phyloP scores from a whole-genome alignment of 805 yeast species.

The Saccharomycopsis olivae region DNA sequence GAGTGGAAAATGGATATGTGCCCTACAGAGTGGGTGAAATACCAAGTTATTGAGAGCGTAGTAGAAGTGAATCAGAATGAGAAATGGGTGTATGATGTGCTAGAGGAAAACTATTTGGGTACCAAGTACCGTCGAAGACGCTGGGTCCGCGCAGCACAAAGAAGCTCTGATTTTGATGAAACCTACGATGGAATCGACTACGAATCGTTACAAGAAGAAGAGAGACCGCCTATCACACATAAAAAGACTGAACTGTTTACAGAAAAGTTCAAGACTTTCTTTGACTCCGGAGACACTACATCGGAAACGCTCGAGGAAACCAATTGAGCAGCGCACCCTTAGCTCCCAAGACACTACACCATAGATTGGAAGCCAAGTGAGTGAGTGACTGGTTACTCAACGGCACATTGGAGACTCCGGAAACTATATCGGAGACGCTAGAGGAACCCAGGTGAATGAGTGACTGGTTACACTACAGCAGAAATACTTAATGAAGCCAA shows the following conservation, averaged over 20 bases:
- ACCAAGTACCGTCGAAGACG: conserved; percentile 48
- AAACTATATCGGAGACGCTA: no score
- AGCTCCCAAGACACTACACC: no score
- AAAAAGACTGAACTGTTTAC: background rate
- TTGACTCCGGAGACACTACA: background rate
- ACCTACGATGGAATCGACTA: conserved; percentile 8
- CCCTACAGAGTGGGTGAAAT: conserved; percentile 53
- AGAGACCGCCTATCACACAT: background rate
- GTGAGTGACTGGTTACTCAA: no score
- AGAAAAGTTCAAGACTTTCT: background rate
- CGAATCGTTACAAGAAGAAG: background rate
- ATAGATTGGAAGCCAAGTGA: no score
- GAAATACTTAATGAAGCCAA: no score
- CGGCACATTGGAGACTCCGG: no score
- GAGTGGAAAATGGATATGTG: conserved; percentile 58
- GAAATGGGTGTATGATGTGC: conserved; percentile 87
- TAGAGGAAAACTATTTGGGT: no score
- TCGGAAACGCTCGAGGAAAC: no score
- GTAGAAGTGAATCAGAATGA: conserved; percentile 60
- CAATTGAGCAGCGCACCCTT: no score
- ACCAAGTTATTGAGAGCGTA: conserved; percentile 37
- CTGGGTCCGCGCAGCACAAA: conserved; percentile 38
- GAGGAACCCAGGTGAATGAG: no score
- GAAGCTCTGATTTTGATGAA: conserved; percentile 8
- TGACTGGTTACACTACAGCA: no score